A percentile compares a stretch with the other conserved stretches of the same genome.
phyloP scores from a whole-genome alignment of 129 eudicot species.

The carrot (Daucus carota) region DNA sequence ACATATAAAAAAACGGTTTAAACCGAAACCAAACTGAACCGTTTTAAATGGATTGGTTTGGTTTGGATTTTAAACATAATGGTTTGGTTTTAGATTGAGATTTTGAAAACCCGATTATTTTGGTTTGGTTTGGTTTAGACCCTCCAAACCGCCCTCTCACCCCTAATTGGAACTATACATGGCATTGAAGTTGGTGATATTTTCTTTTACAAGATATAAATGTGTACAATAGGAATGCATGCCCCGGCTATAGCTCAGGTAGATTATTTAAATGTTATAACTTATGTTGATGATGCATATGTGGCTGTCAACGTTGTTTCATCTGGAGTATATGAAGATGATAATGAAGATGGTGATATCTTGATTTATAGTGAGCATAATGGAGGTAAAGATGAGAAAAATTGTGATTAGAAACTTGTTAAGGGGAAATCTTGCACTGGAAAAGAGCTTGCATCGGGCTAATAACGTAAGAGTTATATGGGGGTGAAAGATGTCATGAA shows the following conservation, averaged over 20 bases:
- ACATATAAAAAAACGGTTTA: too few species aligned
- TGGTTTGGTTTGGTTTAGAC: too few species aligned
- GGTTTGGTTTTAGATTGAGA: too few species aligned
- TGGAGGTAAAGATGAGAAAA: slow-evolving; percentile 56
- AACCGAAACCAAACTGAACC: too few species aligned
- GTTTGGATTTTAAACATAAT: too few species aligned
- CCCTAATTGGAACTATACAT: too few species aligned
- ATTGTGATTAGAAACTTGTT: slow-evolving; percentile 61
- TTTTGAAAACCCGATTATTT: too few species aligned
- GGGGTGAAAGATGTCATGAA: slow-evolving; percentile 53
- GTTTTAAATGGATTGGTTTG: too few species aligned
- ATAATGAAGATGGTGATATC: slow-evolving; percentile 71
- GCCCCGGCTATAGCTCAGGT: slow-evolving; percentile 87
- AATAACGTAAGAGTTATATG: slow-evolving; percentile 80
- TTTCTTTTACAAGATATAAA: slow-evolving; percentile 80
- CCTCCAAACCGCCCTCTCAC: too few species aligned
- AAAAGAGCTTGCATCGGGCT: slow-evolving; percentile 70
- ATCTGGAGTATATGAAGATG: slow-evolving; percentile 88
- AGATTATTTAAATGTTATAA: slow-evolving; percentile 65
- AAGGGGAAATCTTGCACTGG: slow-evolving; percentile 92
- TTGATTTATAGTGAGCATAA: slow-evolving; percentile 80
- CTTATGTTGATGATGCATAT: slow-evolving; percentile 60
- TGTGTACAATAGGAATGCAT: slow-evolving; percentile 76
- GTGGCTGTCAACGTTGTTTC: slow-evolving; percentile 85
- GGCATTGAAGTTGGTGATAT: slow-evolving; percentile 87